Conservation (phyloP, 495 filamentous ascomycete genomes). For the Lentithecium fluviatile region DNA sequence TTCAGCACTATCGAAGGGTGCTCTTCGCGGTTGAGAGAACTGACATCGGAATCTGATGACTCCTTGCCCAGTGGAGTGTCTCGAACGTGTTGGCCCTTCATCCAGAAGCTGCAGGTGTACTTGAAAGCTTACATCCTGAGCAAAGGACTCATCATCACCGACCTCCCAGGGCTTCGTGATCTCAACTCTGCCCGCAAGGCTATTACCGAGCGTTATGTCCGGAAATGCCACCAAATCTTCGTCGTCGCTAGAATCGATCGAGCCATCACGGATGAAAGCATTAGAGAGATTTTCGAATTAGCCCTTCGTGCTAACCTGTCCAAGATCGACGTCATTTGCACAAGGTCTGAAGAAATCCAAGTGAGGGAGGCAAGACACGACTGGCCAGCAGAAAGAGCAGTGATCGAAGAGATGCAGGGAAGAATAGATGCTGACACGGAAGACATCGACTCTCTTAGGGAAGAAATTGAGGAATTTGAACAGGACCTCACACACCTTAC, state of each 20-base stretch:
- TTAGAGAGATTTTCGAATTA: conserved; percentile 41
- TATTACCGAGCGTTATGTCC: conserved; percentile 45
- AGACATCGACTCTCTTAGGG: background rate
- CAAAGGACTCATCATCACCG: conserved; percentile 45
- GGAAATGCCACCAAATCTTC: conserved; percentile 46
- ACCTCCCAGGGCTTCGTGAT: conserved; percentile 47
- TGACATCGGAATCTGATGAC: conserved; percentile 39
- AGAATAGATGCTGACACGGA: background rate
- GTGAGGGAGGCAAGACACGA: conserved; percentile 37
- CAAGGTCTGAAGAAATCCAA: conserved; percentile 42
- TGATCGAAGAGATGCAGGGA: conserved; percentile 1
- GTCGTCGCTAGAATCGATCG: conserved; percentile 40
- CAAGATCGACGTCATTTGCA: conserved; percentile 47
- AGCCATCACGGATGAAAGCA: conserved; percentile 40
- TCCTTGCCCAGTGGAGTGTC: background rate
- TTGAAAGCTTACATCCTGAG: conserved; percentile 43
- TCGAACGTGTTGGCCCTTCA: conserved; percentile 41
- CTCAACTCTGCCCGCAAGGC: conserved; percentile 43
- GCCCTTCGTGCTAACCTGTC: conserved; percentile 39
- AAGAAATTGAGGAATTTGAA: conserved; percentile 5
- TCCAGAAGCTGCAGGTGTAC: conserved; percentile 45
- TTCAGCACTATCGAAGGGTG: conserved; percentile 27
- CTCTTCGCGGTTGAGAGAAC: conserved; percentile 33
- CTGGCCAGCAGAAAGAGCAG: conserved; percentile 31
- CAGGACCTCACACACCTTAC: background rate